Percentiles rank a stretch among this genome's conserved stretches.
phyloP scores from a whole-genome alignment of 805 yeast genomes.

The Yarrowia sp. region DNA sequence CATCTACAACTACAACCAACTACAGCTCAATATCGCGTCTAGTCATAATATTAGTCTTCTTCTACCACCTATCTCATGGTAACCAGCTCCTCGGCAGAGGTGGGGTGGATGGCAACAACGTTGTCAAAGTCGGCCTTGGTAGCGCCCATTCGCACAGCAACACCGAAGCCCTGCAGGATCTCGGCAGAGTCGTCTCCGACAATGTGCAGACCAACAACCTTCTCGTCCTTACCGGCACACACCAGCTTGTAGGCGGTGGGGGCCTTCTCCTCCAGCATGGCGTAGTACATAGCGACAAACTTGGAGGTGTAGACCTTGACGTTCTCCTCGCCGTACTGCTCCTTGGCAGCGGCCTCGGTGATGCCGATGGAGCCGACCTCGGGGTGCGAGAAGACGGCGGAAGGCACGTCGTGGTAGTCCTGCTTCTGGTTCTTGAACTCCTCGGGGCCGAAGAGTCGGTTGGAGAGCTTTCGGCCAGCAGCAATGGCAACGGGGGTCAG shows the following conservation, averaged over 20 bases:
- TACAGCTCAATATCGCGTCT: too few relatives aligned
- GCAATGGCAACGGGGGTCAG: constrained; percentile 98
- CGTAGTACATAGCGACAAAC: constrained; percentile 91
- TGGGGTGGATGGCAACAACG: constrained; percentile 98
- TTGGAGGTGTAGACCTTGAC: constrained; percentile 77
- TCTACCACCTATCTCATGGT: constrained; percentile 64
- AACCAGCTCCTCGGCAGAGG: constrained; percentile 96
- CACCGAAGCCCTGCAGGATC: constrained; percentile 97
- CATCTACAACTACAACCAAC: too few relatives aligned
- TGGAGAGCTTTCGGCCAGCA: constrained; percentile 90
- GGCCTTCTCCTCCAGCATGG: constrained; percentile 67
- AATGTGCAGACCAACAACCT: constrained; percentile 91
- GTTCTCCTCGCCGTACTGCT: constrained; percentile 73
- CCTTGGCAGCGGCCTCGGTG: constrained; percentile 72
- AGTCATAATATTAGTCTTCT: too few relatives aligned
- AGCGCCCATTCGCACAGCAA: constrained; percentile 98
- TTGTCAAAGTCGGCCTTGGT: constrained; percentile 92
- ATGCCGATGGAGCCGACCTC: constrained; percentile 95
- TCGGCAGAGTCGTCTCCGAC: constrained; percentile 91
- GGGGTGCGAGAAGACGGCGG: constrained; percentile 97
- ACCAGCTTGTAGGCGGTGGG: constrained; percentile 87
- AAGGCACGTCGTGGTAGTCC: constrained; percentile 83
- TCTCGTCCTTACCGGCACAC: constrained; percentile 76
- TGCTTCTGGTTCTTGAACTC: constrained; percentile 69
- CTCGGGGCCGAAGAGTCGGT: constrained; percentile 84